These are phyloP conservation scores for Akanthomyces uredinophilus DNA, from an alignment of 2,329 filamentous ascomycete species.

Conservation along the genomic window DNA sequence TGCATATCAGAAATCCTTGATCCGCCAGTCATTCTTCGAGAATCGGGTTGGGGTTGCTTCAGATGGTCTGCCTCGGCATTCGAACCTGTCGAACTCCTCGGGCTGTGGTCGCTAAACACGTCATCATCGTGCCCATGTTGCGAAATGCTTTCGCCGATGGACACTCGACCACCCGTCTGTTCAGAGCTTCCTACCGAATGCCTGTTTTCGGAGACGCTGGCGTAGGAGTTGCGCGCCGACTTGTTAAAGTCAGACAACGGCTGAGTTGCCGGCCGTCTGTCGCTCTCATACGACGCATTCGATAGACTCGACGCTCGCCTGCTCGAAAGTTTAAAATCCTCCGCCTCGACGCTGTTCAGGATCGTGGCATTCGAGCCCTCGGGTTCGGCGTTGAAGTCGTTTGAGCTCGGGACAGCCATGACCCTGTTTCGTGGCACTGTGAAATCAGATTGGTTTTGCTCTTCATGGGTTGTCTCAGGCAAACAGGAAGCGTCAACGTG, in stretches of 20 bases:
- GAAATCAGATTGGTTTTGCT: slow-evolving; percentile 16
- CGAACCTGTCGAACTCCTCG: slow-evolving; percentile 52
- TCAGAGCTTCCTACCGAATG: slow-evolving; percentile 3
- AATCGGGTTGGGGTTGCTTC: slow-evolving; percentile 15
- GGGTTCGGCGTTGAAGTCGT: slow-evolving; percentile 17
- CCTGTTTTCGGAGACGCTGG: background rate
- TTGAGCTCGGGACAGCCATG: background rate
- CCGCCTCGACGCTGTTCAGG: background rate
- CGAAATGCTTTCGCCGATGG: slow-evolving; percentile 35
- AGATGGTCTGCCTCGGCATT: slow-evolving; percentile 34
- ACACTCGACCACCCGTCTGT: background rate
- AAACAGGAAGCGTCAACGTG: slow-evolving; percentile 43
- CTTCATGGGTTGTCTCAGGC: slow-evolving; percentile 37
- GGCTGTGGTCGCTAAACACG: slow-evolving; percentile 55
- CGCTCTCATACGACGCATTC: slow-evolving; percentile 7
- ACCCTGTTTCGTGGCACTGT: slow-evolving; percentile 13
- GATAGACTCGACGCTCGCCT: background rate
- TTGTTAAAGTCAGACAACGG: background rate
- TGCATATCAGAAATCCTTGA: slow-evolving; percentile 47
- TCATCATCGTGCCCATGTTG: slow-evolving; percentile 51
- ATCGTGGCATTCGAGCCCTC: slow-evolving; percentile 13
- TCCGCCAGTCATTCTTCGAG: slow-evolving; percentile 26
- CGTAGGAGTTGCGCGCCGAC: slow-evolving; percentile 7
- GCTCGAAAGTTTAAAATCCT: background rate
- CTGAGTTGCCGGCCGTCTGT: slow-evolving; percentile 3